phyloP scores from a whole-genome alignment of 2,329 filamentous ascomycete species.

The Myriangium duriaei region DNA sequence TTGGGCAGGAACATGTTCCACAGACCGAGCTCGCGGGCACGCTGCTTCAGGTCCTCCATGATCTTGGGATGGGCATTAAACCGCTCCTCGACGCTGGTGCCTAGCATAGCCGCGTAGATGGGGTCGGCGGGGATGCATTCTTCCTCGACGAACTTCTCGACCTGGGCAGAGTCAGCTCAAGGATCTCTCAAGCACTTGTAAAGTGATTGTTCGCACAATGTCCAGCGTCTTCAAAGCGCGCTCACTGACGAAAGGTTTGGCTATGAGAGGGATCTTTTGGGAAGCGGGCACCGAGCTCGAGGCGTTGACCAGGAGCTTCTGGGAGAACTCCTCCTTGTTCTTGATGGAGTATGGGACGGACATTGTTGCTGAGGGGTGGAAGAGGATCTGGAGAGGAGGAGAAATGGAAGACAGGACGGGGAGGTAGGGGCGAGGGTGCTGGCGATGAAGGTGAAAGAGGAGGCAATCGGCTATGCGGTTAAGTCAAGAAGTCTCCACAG shows the following conservation, averaged over 20 bases:
- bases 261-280: conserved; percentile 45
- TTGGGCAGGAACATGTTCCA: conserved; percentile 99
- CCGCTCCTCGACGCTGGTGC: conserved; percentile 54
- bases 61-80: conserved; percentile 71
- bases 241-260: conserved; percentile 60
- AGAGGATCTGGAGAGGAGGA: neutral
- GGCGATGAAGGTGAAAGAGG: neutral
- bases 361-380: conserved; percentile 15
- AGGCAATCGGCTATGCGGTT: neutral
- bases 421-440: neutral
- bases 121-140: conserved; percentile 69
- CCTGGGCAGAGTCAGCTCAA: conserved; percentile 31
- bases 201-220: conserved; percentile 37
- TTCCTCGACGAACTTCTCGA: conserved; percentile 94
- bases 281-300: conserved; percentile 33
- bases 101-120: conserved; percentile 68
- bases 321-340: conserved; percentile 17
- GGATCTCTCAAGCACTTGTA: neutral
- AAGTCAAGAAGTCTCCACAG: no score
- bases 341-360: conserved; percentile 24
- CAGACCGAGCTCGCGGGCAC: conserved; percentile 69
- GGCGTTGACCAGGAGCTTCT: conserved; percentile 20
- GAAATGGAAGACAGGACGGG: neutral
- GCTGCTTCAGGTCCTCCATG: conserved; percentile 78
- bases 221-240: conserved; percentile 74